phyloP scores from a whole-genome alignment of 164 flowering plant genomes.

The Annona squamosa region DNA sequence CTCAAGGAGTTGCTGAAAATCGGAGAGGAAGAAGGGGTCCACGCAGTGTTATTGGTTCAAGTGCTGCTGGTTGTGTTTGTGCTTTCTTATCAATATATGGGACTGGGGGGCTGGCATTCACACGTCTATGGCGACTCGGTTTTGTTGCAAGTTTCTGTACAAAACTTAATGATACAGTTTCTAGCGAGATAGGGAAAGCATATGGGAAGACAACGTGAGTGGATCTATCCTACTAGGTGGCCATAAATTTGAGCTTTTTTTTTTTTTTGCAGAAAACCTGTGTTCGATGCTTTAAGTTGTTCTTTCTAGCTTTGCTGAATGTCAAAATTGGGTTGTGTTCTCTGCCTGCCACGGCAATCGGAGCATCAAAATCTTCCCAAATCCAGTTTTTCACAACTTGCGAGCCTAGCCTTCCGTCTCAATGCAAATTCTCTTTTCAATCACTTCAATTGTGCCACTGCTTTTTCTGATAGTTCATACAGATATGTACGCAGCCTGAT shows the following conservation, averaged over 20 bases:
- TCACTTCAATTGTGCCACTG: too few relatives aligned
- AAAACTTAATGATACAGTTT: constrained; percentile 90
- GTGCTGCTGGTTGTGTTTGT: constrained; percentile 98
- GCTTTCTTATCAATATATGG: constrained; percentile 72
- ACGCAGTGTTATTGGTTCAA: constrained; percentile 93
- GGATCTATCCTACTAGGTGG: background rate
- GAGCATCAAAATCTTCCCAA: too few relatives aligned
- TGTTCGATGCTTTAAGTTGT: background rate
- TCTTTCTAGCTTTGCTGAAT: background rate
- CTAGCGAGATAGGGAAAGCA: constrained; percentile 97
- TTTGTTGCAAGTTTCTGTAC: constrained; percentile 97
- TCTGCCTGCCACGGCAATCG: too few relatives aligned
- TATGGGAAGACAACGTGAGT: constrained; percentile 84
- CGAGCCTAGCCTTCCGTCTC: too few relatives aligned
- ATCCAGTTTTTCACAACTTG: too few relatives aligned
- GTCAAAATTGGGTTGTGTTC: background rate
- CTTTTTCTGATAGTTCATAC: too few relatives aligned
- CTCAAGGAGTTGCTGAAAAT: constrained; percentile 96
- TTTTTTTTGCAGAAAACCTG: background rate
- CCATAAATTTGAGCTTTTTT: background rate
- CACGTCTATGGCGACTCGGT: constrained; percentile 68
- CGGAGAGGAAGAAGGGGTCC: constrained; percentile 94
- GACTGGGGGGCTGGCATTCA: constrained; percentile 50
- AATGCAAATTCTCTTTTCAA: too few relatives aligned
- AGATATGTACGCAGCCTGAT: too few relatives aligned